phyloP scores from a whole-genome alignment of 345 rosid genomes.

The Noccaea bulbosa region DNA sequence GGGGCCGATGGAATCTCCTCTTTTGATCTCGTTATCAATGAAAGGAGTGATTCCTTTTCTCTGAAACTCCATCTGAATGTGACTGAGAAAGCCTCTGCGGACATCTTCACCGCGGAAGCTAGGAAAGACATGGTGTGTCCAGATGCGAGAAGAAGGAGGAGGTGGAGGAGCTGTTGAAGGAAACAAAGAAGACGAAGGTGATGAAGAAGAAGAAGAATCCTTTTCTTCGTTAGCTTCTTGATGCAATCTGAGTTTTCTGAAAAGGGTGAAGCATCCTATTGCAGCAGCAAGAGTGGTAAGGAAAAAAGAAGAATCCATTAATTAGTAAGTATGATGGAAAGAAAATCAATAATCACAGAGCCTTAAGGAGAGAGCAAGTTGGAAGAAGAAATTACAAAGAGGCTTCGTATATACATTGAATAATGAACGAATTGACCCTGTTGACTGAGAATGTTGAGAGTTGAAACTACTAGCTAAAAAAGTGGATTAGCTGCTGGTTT shows the following conservation, averaged over 20 bases:
- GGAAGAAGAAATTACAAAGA: not conserved
- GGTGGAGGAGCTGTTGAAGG: not conserved
- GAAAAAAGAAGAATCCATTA: slow-evolving; percentile 9
- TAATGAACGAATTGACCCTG: not conserved
- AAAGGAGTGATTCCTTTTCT: slow-evolving; percentile 13
- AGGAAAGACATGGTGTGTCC: slow-evolving; percentile 5
- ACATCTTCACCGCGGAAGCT: slow-evolving; percentile 18
- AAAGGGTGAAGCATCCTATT: not conserved
- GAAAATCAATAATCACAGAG: not conserved
- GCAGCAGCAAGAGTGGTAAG: slow-evolving; percentile 3
- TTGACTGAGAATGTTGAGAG: not conserved
- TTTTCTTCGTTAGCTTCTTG: not conserved
- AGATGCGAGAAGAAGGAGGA: not conserved
- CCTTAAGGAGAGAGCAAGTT: not conserved
- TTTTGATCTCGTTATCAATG: slow-evolving; percentile 6
- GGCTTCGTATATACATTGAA: not conserved
- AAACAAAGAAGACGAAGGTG: not conserved
- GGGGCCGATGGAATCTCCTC: slow-evolving; percentile 10
- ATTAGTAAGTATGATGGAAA: not conserved
- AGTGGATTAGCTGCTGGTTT: not conserved
- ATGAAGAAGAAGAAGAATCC: slow-evolving; percentile 3
- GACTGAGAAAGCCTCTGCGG: slow-evolving; percentile 20
- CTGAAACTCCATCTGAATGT: slow-evolving; percentile 18
- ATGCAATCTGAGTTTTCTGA: slow-evolving; percentile 1
- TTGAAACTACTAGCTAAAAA: slow-evolving; percentile 9